These are phyloP conservation scores for Blastocladiella emersonii DNA, from an alignment of 371 early-diverging fungal genomes.

Conservation along the genomic window DNA sequence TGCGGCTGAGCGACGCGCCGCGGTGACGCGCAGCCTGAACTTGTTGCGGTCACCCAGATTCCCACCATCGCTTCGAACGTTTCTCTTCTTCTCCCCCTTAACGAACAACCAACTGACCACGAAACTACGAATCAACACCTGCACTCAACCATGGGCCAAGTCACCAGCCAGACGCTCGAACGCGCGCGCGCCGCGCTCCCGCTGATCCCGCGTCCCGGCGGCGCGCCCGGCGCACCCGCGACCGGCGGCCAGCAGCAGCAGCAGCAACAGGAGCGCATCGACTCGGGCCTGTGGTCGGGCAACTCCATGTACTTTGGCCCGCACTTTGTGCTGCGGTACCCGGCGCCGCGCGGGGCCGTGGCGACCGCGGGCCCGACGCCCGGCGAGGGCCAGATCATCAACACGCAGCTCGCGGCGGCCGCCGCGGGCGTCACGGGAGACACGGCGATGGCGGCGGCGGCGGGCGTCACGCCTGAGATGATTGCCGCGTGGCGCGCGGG, in stretches of 20 bases:
- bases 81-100: too few species aligned
- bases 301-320: background rate
- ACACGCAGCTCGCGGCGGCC: background rate
- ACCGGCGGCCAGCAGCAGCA: background rate
- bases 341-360: background rate
- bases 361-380: background rate
- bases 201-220: too few species aligned
- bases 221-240: too few species aligned
- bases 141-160: too few species aligned
- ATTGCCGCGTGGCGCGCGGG: background rate
- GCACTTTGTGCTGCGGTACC: background rate
- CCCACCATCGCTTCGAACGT: too few species aligned
- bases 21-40: too few species aligned
- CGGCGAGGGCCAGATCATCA: background rate
- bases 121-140: too few species aligned
- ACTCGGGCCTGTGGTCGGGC: background rate
- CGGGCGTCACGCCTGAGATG: background rate
- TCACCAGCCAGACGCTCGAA: too few species aligned
- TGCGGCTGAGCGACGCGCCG: too few species aligned
- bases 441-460: background rate
- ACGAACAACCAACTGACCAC: too few species aligned
- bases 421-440: background rate
- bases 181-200: too few species aligned
- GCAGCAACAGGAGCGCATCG: background rate
- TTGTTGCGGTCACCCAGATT: too few species aligned